Evolutionary conservation across 2,329 filamentous ascomycete species (phyloP).

Genomic region (Epichloe typhina): DNA sequence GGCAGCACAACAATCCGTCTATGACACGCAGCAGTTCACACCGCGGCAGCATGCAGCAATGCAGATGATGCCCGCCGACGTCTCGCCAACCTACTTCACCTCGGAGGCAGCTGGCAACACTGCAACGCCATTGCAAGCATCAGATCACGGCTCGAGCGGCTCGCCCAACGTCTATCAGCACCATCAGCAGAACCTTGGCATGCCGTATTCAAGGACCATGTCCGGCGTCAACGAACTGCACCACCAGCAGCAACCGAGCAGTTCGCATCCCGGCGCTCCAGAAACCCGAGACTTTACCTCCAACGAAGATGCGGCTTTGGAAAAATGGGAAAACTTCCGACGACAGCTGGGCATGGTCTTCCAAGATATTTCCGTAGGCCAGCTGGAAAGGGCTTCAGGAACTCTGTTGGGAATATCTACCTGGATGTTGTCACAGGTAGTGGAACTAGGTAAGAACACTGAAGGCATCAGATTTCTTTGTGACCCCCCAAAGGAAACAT

Average conservation of each 20-base stretch:
- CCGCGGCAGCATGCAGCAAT: slow-evolving; percentile 63
- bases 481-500: background rate
- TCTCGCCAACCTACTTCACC: slow-evolving; percentile 58
- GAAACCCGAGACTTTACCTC: slow-evolving; percentile 42
- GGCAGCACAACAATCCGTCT: slow-evolving; percentile 49
- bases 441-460: slow-evolving; percentile 37
- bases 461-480: background rate
- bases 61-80: slow-evolving; percentile 46
- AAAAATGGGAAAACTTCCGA: slow-evolving; percentile 55
- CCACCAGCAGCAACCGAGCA: slow-evolving; percentile 8
- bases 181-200: slow-evolving; percentile 44
- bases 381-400: slow-evolving; percentile 36
- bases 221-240: slow-evolving; percentile 33
- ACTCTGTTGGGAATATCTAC: slow-evolving; percentile 38
- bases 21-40: slow-evolving; percentile 66
- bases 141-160: slow-evolving; percentile 32
- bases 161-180: slow-evolving; percentile 52
- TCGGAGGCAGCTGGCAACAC: slow-evolving; percentile 31
- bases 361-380: slow-evolving; percentile 48
- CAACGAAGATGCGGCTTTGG: slow-evolving; percentile 45
- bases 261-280: slow-evolving; percentile 26
- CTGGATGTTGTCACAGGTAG: slow-evolving; percentile 43
- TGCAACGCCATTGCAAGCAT: slow-evolving; percentile 38
- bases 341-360: slow-evolving; percentile 54
- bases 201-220: slow-evolving; percentile 37